Base-by-base conservation (phyloP, 305 asterid species). In the Rubia tinctorum region DNA sequence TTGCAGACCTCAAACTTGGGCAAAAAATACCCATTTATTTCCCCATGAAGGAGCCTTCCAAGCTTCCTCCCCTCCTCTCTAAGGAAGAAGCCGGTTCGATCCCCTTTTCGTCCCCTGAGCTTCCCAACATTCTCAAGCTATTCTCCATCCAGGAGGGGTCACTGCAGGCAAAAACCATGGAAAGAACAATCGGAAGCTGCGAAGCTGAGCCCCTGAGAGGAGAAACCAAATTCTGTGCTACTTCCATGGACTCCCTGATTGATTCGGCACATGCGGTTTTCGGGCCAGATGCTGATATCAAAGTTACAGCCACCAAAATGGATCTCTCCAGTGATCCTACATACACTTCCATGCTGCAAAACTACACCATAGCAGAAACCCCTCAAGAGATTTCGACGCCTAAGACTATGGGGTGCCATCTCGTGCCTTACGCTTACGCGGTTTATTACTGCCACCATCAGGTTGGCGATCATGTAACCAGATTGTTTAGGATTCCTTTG, bases 401-500 rank as follows among this genome's bases (percentile, higher is more conserved):
- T 2, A 86, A 47, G 66, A 77, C 90, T 11, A 78, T 91, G 8
- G 92, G 81, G 0, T 91, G 98, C 77, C 97, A 93, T 79, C 67
- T 75, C 47, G 68, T 93, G 80, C 97, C 97, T 74, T 93, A 93
- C 72, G 96, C 98, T 15, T 93, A 93, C 68, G 84, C 92, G 1
- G 96, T 91, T 7, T 86, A 84, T 66, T 93, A 91, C 79, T 91
- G 98, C 39, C 97, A 93, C 23, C 70, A 87, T 37, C 96, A 88
- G 75, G 85, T 69, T 1, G 77, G 90, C 1, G 90, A 86, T 68
- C 85, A 80, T 53, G 81, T 79, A 84, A 66, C 5, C 4, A 34
- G 39, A 34, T 34, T 89, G 55, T 85, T 85, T 30, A 68, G 67
- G 70, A 53, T 68, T 4, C 53, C 53, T 1, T 23, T 75, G 7